phyloP scores from a whole-genome alignment of 1,284 basidiomycete genomes.

The Ceratorhiza oryzae-sativae region DNA sequence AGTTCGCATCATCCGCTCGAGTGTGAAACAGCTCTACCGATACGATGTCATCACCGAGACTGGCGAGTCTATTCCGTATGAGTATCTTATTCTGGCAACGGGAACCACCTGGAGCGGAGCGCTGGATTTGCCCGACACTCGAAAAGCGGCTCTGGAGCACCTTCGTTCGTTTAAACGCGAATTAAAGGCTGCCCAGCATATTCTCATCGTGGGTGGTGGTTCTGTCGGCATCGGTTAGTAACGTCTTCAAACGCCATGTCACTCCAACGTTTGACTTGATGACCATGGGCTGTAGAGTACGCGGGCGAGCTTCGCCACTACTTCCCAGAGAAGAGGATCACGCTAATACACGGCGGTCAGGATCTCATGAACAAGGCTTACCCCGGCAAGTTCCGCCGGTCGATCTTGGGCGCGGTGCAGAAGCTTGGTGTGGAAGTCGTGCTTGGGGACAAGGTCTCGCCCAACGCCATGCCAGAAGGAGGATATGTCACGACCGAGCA shows the following conservation, averaged over 20 bases:
- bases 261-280: slow-evolving; percentile 25
- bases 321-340: slow-evolving; percentile 65
- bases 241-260: not conserved
- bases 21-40: slow-evolving; percentile 14
- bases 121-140: slow-evolving; percentile 55
- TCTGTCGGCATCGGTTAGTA: slow-evolving; percentile 65
- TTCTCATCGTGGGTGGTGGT: slow-evolving; percentile 68
- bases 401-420: slow-evolving; percentile 54
- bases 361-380: slow-evolving; percentile 66
- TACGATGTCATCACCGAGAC: slow-evolving; percentile 50
- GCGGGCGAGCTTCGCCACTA: slow-evolving; percentile 65
- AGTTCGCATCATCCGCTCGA: slow-evolving; percentile 1
- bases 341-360: slow-evolving; percentile 64
- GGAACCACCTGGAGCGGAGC: slow-evolving; percentile 64
- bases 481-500: slow-evolving; percentile 57
- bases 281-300: slow-evolving; percentile 51
- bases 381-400: slow-evolving; percentile 61
- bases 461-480: slow-evolving; percentile 41
- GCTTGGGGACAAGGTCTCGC: slow-evolving; percentile 64
- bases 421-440: slow-evolving; percentile 60
- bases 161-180: slow-evolving; percentile 56
- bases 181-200: slow-evolving; percentile 58
- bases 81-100: slow-evolving; percentile 63
- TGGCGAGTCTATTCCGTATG: slow-evolving; percentile 61
- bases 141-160: slow-evolving; percentile 53